These are phyloP conservation scores for Aspergillus fumigatus DNA, from an alignment of 2,329 filamentous ascomycete species.

Conservation along the genomic window DNA sequence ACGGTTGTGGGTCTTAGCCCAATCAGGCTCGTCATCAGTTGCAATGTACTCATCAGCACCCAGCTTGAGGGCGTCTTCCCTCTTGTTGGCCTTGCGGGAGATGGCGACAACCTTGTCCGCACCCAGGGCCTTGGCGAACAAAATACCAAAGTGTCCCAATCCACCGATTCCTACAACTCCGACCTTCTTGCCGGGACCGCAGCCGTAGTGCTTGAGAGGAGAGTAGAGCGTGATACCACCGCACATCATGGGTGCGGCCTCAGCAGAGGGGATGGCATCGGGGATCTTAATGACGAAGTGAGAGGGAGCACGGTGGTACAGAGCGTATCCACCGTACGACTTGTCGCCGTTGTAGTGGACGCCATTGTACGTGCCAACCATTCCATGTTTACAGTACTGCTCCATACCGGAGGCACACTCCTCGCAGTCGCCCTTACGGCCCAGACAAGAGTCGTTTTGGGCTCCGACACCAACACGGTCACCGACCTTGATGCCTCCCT, in stretches of 20 bases:
- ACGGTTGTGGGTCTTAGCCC: slow-evolving; percentile 44
- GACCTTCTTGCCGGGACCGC: slow-evolving; percentile 13
- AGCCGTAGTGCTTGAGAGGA: slow-evolving; percentile 13
- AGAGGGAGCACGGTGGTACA: slow-evolving; percentile 50
- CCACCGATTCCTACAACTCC: slow-evolving; percentile 13
- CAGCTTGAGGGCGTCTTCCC: slow-evolving; percentile 49
- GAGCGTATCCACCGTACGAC: slow-evolving; percentile 63
- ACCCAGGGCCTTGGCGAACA: slow-evolving; percentile 16
- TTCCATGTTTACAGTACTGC: slow-evolving; percentile 26
- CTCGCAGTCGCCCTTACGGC: slow-evolving; percentile 44
- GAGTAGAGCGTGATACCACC: slow-evolving; percentile 16
- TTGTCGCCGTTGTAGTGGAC: slow-evolving; percentile 49
- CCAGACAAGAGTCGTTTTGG: slow-evolving; percentile 52
- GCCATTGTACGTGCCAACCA: slow-evolving; percentile 28
- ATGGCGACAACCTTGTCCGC: slow-evolving; percentile 53
- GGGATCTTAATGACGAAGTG: slow-evolving; percentile 54
- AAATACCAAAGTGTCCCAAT: slow-evolving; percentile 13
- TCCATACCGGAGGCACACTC: slow-evolving; percentile 44
- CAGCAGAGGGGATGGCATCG: slow-evolving; percentile 10
- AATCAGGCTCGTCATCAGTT: slow-evolving; percentile 51
- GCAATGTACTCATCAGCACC: slow-evolving; percentile 54
- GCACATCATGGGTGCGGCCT: slow-evolving; percentile 16
- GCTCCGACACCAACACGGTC: slow-evolving; percentile 53
- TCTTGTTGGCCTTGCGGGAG: slow-evolving; percentile 48
- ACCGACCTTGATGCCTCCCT: slow-evolving; percentile 29